Conservation (phyloP, 495 filamentous ascomycete species). For the Hypoxylon perforatum region DNA sequence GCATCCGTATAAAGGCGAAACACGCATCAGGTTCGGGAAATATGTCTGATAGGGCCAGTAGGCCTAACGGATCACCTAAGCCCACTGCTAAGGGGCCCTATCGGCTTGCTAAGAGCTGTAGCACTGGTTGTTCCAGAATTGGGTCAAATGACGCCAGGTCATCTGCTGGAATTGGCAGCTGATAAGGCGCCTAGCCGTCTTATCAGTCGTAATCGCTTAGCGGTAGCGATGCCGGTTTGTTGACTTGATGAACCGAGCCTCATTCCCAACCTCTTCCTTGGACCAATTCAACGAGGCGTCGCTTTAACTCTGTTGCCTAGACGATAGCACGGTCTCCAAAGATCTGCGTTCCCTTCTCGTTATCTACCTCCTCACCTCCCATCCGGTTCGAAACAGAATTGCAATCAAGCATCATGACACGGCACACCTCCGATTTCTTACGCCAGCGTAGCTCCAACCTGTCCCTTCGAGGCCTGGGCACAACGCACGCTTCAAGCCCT, state of each 20-base stretch:
- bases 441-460: constrained; percentile 53
- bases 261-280: not conserved
- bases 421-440: constrained; percentile 55
- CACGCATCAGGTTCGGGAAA: too few species aligned
- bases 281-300: not conserved
- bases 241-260: not conserved
- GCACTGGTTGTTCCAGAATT: too few species aligned
- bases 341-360: not conserved
- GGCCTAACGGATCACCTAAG: not conserved
- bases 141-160: not conserved
- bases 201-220: constrained; percentile 5
- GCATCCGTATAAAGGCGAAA: too few species aligned
- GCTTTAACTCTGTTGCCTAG: constrained; percentile 5
- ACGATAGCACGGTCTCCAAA: not conserved
- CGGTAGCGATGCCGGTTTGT: not conserved
- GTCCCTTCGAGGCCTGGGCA: constrained; percentile 48
- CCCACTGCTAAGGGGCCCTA: not conserved
- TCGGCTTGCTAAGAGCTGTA: not conserved
- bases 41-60: too few species aligned
- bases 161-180: not conserved
- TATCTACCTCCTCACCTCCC: not conserved
- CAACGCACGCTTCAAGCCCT: constrained; percentile 17
- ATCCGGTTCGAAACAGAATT: not conserved
- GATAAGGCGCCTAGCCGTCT: not conserved
- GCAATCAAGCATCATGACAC: constrained; percentile 47